Evolutionary conservation across 1,284 basidiomycete genomes (phyloP), one percentile per base, ranked within the genome.

Genomic region (Apiotrichum montevideense): DNA sequence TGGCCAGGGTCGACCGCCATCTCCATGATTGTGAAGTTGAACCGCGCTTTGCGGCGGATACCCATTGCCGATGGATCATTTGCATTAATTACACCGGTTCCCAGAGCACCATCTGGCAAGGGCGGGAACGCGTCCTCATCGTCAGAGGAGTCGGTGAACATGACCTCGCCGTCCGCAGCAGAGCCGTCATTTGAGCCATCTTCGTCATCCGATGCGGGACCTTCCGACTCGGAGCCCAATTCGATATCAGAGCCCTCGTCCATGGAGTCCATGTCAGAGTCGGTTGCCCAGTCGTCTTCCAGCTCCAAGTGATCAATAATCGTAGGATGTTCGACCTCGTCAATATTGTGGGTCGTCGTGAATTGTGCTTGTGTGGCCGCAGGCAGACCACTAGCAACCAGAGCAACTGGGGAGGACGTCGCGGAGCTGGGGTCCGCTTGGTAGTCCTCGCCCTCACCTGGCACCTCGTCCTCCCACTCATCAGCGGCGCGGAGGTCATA

Each of bases 1-100:
- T 71, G 69, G 8, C 73, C 74, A 11, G 74, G 74, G 60, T 77
- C 75, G 29, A 75, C 72, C 0, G 74, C 71, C 50, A 77, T 66
- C 46, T 77, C 75, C 13, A 62, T 54, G 43, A 77, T 68, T n/a
- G 65, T 59, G 51, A 72, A 74, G 32, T 59, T 57, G 35, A 71
- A 69, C 29, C 55, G 59, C 34, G 68, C 63, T 14, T 57, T 48
- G 46, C 59, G 63, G 37, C 65, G 54, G 13, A 72, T 57, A 15
- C 65, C 61, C 14, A 62, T 58, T 41, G 54, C 61, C 10, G 56
- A 76, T 34, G 77, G 77, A 39, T 79, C 79, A 1, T 75, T 69
- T 37, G 65, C 64, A 11, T 61, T 50, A 61, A 57, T 48, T 35
- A 51, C 47, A 10, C 60, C 51, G 61, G 55, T 49, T 33, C 57